Base-by-base conservation (phyloP, 768 basidiomycete species). In the Dioszegia hungarica region DNA sequence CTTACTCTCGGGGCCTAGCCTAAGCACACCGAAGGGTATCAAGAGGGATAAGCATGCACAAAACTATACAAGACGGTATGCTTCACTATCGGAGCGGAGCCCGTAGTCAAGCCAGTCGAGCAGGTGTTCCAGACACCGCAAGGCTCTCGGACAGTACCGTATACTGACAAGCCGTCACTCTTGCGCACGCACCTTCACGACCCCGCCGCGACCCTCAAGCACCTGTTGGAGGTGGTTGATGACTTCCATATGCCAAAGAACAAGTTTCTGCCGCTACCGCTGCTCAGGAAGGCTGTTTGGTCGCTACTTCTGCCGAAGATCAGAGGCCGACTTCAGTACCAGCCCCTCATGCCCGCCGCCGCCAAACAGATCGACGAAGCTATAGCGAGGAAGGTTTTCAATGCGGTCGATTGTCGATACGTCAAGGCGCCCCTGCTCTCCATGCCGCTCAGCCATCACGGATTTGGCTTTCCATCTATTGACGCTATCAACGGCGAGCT, bases 401-500 rank as follows among this genome's bases (percentile, higher is more conserved):
- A 39, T 1, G 27, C 31, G 12, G 19, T 59, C 3, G 15, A 34
- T 14, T 15, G 34, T 25, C 2, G 20, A 6, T 8, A 19, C 19
- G 29, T 56, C n/a, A 25, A 17, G 27, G 10, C 50, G 3, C 14
- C 12, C 3, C 28, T 63, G 3, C 54, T 59, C 1, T 3, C 25
- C 11, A 25, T 63, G 1, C 61, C 61, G 2, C 10, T 63, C 15
- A 2, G 19, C 11, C 9, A 50, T 15, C 46, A 29, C 19, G 61
- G 61, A 2, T 56, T 63, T 19, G 61, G 29, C 2, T 59, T 63
- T 28, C 61, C 61, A 9, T 55, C 57, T 3, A 27, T 63, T 5
- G 5, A 34, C 40, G 22, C 20, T 10, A 59, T 63, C 37, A 63
- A 63, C 48, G 61, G 53, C 11, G 48, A 56, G 24, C 10, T 63